These are phyloP conservation scores for Colletotrichum magnum DNA, from an alignment of 2,329 filamentous ascomycete species.

Conservation along the genomic window DNA sequence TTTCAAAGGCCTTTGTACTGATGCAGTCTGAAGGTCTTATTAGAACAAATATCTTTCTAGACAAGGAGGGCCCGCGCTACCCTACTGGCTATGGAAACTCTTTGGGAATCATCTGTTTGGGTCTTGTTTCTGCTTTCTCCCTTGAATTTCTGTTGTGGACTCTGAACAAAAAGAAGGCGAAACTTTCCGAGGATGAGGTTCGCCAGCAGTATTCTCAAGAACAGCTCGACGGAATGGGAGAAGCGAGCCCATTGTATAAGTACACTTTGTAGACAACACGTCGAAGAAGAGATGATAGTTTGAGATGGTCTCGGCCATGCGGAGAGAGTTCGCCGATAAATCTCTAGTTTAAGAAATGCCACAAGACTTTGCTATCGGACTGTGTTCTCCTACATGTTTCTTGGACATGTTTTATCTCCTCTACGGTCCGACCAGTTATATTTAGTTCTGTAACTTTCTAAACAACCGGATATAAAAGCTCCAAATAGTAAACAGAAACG, in stretches of 20 bases:
- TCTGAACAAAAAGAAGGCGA: slow-evolving; percentile 46
- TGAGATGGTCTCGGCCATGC: not conserved
- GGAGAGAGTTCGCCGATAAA: too few species aligned
- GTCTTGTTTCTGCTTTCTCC: slow-evolving; percentile 30
- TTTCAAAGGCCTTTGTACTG: not conserved
- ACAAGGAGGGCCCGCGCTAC: slow-evolving; percentile 52
- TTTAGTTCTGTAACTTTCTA: too few species aligned
- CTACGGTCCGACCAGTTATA: too few species aligned
- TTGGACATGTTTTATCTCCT: too few species aligned
- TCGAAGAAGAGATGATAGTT: too few species aligned
- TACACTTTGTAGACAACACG: slow-evolving; percentile 20
- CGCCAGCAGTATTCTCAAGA: slow-evolving; percentile 45
- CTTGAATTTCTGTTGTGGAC: slow-evolving; percentile 43
- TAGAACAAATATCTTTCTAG: slow-evolving; percentile 56
- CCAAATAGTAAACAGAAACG: too few species aligned
- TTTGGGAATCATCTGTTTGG: slow-evolving; percentile 10
- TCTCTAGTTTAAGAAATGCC: too few species aligned
- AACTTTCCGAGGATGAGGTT: slow-evolving; percentile 45
- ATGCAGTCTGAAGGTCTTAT: slow-evolving; percentile 49
- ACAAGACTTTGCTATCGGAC: too few species aligned
- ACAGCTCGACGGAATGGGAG: slow-evolving; percentile 23
- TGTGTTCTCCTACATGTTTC: too few species aligned
- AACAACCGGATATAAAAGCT: too few species aligned
- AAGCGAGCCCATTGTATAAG: slow-evolving; percentile 27
- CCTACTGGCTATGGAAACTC: slow-evolving; percentile 52